Base-by-base conservation (phyloP, 2,329 filamentous ascomycete genomes). In the Nemania sp. region DNA sequence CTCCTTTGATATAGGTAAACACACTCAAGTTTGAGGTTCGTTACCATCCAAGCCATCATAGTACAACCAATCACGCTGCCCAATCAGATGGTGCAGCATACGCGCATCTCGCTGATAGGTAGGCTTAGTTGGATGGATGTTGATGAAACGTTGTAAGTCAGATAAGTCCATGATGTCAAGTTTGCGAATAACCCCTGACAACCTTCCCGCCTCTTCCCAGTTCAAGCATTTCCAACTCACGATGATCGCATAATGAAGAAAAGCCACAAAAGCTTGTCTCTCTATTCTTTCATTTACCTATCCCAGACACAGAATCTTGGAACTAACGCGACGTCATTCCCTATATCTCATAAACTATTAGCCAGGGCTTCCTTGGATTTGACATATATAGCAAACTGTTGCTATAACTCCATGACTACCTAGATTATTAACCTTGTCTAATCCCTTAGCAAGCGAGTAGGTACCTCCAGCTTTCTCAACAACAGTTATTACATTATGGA, bases 91-190 rank as follows among this genome's bases (percentile, higher is more conserved):
- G 32, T 35, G 32, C 32, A 51, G 22, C 27, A 51, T 6, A 51
- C 20, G 22, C 43, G 20, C 5, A 20, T 11, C 6, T 2, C 7
- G 22, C 49, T n/a, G 5, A 52, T 24, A 15, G 11, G 29, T n/a
- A n/a, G n/a, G n/a, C 26, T 3, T 35, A 24, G 26, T 20, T 8
- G 13, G 51, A 7, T 20, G 13, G 26, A 2, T 35, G 18, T 53
- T 53, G 67, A 62, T 73, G 72, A 64, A 71, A 72, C 74, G 68
- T 38, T 71, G 69, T 71, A 71, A 45, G 61, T 51, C 59, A 26
- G 38, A 52, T 66, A 51, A n/a, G 59, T 43, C 61, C 66, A 66
- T 70, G 66, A 71, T 70, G 69, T 62, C 62, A 67, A 69, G 61
- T 41, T 18, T 64, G 53, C 26, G 35, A 67, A 56, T 49, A 45